Percentiles rank a stretch among this genome's conserved stretches.
Conservation (phyloP, 2,329 filamentous ascomycete species). For the Phyllosticta ampelicida region DNA sequence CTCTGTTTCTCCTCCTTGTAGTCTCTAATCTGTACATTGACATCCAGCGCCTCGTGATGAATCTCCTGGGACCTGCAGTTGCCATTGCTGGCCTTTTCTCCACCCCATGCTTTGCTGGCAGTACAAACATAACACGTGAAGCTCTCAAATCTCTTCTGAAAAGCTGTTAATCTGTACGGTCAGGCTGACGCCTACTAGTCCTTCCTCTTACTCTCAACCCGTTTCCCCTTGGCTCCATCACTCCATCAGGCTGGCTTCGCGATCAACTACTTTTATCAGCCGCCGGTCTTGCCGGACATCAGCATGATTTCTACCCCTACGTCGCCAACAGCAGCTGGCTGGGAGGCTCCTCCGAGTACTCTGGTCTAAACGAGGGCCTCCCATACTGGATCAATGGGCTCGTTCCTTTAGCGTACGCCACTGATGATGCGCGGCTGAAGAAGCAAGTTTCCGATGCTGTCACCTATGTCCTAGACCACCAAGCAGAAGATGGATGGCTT, state of each 20-base stretch:
- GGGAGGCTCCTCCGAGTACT: constrained; percentile 43
- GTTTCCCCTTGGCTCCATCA: constrained; percentile 40
- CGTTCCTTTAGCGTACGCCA: constrained; percentile 44
- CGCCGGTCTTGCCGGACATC: constrained; percentile 42
- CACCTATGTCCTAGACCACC: constrained; percentile 39
- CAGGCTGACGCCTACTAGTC: constrained; percentile 11
- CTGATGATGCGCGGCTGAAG: constrained; percentile 41
- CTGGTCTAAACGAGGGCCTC: constrained; percentile 42
- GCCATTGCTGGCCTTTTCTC: background rate
- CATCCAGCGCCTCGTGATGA: background rate
- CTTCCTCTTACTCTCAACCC: constrained; percentile 28
- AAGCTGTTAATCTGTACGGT: background rate
- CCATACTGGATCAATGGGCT: constrained; percentile 51
- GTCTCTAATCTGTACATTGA: background rate
- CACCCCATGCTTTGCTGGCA: background rate
- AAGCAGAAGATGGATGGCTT: constrained; percentile 47
- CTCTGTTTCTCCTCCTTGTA: background rate
- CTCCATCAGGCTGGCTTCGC: constrained; percentile 41
- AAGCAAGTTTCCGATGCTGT: constrained; percentile 36
- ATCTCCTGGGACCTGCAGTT: background rate
- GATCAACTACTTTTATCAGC: constrained; percentile 41
- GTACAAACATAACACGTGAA: background rate
- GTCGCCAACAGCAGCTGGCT: constrained; percentile 43
- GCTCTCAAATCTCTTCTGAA: background rate
- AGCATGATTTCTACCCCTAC: constrained; percentile 46